These are phyloP conservation scores for Aspergillus nomiae DNA, from an alignment of 2,329 filamentous ascomycete genomes.

Conservation along the genomic window DNA sequence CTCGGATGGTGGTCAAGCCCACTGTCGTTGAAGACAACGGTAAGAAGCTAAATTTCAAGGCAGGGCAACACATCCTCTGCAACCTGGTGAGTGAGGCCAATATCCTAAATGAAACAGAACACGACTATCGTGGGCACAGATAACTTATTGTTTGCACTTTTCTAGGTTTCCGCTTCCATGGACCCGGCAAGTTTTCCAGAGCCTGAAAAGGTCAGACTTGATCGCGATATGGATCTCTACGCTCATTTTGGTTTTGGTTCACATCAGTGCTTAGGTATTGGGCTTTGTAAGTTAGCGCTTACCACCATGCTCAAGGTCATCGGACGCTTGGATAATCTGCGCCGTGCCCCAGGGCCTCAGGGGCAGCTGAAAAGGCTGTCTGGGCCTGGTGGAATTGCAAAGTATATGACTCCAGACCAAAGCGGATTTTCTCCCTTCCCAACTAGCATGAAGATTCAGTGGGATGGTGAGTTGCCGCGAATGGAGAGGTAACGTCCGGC, in stretches of 20 bases:
- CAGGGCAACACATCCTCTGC: conserved; percentile 38
- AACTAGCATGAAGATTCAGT: conserved; percentile 46
- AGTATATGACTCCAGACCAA: conserved; percentile 49
- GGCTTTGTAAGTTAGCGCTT: conserved; percentile 34
- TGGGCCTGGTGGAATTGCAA: conserved; percentile 42
- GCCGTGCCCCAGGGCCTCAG: conserved; percentile 43
- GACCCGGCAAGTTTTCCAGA: conserved; percentile 42
- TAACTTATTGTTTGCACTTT: conserved; percentile 1
- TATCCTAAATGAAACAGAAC: background rate
- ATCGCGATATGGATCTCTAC: conserved; percentile 64
- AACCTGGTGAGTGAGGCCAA: conserved; percentile 36
- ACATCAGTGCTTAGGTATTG: conserved; percentile 61
- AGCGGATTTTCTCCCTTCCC: conserved; percentile 47
- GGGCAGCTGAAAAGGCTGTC: conserved; percentile 43
- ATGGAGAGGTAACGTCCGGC: background rate
- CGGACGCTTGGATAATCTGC: conserved; percentile 43
- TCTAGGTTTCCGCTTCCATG: conserved; percentile 37
- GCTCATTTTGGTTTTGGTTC: conserved; percentile 66
- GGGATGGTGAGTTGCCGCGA: conserved; percentile 42
- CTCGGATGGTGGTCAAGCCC: conserved; percentile 36
- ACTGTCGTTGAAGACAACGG: conserved; percentile 38
- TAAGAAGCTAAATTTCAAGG: conserved; percentile 34
- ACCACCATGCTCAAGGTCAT: conserved; percentile 45
- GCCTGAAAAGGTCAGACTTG: conserved; percentile 57
- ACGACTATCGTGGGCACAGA: background rate